phyloP scores from a whole-genome alignment of 148 eudicot genomes.

The Silene latifolia region DNA sequence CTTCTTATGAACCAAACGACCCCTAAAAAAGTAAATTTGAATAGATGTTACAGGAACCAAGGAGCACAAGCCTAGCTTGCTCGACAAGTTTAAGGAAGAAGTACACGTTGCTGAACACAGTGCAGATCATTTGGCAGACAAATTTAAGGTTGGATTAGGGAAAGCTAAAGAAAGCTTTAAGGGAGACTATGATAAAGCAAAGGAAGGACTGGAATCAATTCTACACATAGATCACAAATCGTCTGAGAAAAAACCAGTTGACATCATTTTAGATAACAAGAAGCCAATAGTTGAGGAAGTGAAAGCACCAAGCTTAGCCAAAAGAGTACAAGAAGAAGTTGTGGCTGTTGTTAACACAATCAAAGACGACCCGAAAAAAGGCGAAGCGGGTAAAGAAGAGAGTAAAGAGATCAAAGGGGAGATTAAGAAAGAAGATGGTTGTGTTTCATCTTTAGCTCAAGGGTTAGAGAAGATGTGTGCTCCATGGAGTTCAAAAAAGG shows the following conservation, averaged over 20 bases:
- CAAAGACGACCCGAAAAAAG: conserved; percentile 10
- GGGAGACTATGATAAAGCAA: not conserved
- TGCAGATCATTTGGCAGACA: not conserved
- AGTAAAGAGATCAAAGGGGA: conserved; percentile 1
- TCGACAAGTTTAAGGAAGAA: conserved; percentile 11
- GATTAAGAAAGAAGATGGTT: conserved; percentile 34
- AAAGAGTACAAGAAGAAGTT: conserved; percentile 51
- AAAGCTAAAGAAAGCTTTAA: not conserved
- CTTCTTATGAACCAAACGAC: too few relatives aligned
- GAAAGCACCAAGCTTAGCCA: conserved; percentile 44
- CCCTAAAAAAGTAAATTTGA: not conserved
- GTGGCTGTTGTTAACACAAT: conserved; percentile 38
- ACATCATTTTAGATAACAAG: conserved; percentile 18
- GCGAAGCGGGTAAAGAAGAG: not conserved
- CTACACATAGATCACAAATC: not conserved
- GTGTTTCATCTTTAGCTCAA: conserved; percentile 35
- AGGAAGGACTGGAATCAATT: not conserved
- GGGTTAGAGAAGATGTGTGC: conserved; percentile 47
- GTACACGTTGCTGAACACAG: not conserved
- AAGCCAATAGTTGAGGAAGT: conserved; percentile 31
- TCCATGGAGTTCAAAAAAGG: conserved; percentile 35
- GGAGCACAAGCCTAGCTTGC: not conserved
- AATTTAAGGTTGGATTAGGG: not conserved
- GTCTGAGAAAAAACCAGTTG: not conserved
- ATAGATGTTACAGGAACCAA: not conserved